These are phyloP conservation scores for Avicennia marina DNA, from an alignment of 257 asterid species.

Conservation along the genomic window DNA sequence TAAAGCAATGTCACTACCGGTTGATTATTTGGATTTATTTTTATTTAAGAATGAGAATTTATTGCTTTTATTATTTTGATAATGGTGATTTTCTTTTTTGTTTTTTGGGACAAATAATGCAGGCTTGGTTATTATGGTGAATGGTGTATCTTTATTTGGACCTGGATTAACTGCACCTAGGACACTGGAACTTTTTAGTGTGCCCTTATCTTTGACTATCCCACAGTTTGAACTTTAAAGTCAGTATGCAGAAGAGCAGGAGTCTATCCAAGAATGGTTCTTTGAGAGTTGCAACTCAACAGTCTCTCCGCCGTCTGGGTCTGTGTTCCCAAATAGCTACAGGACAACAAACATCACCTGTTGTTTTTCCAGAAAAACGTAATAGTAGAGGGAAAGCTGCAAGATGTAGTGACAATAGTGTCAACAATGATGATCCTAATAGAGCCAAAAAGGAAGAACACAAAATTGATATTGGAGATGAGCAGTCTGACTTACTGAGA, in stretches of 20 bases:
- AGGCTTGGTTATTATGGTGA: conserved; percentile 33
- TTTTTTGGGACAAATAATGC: conserved; percentile 19
- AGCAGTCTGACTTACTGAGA: conserved; percentile 83
- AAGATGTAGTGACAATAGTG: conserved; percentile 28
- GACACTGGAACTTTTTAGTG: conserved; percentile 17
- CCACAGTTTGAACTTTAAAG: conserved; percentile 15
- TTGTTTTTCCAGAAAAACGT: conserved; percentile 89
- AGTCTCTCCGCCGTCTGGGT: conserved; percentile 89
- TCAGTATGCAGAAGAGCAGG: conserved; percentile 69
- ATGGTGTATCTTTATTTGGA: conserved; percentile 15
- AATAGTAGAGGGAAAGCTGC: conserved; percentile 56
- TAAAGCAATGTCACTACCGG: neutral
- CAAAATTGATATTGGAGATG: conserved; percentile 88
- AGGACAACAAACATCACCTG: conserved; percentile 71
- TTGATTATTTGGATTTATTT: conserved; percentile 8
- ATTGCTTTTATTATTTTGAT: conserved; percentile 2
- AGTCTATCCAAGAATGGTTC: conserved; percentile 69
- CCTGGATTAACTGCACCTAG: conserved; percentile 21
- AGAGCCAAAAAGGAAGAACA: conserved; percentile 60
- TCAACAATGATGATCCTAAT: conserved; percentile 43
- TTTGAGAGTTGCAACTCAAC: conserved; percentile 65
- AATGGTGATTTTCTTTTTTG: neutral
- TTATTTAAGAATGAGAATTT: neutral
- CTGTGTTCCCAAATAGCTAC: conserved; percentile 77
- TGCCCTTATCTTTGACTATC: conserved; percentile 18